Percentiles rank a stretch among this genome's conserved stretches.
These are phyloP conservation scores for Botryotinia narcissicola DNA, from an alignment of 2,329 filamentous ascomycete species.

Conservation along the genomic window DNA sequence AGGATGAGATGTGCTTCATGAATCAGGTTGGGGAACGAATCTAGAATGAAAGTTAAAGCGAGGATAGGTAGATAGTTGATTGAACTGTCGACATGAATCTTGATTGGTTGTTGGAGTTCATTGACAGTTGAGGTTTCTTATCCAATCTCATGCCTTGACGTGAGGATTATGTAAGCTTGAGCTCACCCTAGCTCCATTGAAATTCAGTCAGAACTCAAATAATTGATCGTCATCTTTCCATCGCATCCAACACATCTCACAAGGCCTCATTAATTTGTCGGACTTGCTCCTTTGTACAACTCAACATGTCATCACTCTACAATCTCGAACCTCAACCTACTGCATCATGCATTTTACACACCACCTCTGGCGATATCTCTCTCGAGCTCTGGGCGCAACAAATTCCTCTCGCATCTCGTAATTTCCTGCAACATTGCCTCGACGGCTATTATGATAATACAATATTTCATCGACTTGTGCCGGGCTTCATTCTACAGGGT, in stretches of 20 bases:
- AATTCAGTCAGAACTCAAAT: not conserved
- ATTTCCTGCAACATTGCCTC: constrained; percentile 92
- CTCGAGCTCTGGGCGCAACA: constrained; percentile 96
- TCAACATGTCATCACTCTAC: constrained; percentile 80
- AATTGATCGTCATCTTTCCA: not conserved
- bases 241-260: not conserved
- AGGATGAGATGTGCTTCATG: not conserved
- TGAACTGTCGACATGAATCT: not conserved
- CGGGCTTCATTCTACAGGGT: constrained; percentile 90
- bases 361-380: constrained; percentile 82
- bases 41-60: not conserved
- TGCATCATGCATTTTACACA: constrained; percentile 86
- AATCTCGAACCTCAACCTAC: constrained; percentile 94
- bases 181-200: not conserved
- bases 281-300: constrained; percentile 6
- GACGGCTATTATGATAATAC: constrained; percentile 95
- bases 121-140: not conserved
- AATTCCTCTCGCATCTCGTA: constrained; percentile 84
- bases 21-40: not conserved
- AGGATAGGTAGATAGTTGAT: not conserved
- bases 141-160: not conserved
- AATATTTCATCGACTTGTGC: constrained; percentile 88
- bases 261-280: constrained; percentile 33
- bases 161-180: not conserved
- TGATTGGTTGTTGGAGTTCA: not conserved